Percentiles rank a stretch among this genome's conserved stretches.
phyloP scores from a whole-genome alignment of 2,329 filamentous ascomycete species.

The Gliomastix tumulicola region DNA sequence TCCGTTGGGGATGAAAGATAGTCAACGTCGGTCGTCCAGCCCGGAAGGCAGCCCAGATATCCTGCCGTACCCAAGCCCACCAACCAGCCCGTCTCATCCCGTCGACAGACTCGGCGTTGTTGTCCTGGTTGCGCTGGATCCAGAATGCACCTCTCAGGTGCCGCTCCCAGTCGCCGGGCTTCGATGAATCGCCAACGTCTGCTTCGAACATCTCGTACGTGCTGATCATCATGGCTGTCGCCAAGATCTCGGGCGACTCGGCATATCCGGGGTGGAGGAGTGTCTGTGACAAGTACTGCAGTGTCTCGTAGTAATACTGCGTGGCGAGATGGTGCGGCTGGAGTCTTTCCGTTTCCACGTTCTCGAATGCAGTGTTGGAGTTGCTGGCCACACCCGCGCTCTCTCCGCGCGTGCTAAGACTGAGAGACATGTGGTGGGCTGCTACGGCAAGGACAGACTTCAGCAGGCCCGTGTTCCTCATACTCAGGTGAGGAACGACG shows the following conservation, averaged over 20 bases:
- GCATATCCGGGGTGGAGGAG: constrained; percentile 50
- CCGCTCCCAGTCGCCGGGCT: constrained; percentile 44
- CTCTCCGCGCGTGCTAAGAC: not conserved
- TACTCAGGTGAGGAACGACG: constrained; percentile 7
- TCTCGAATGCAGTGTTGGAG: too few species aligned
- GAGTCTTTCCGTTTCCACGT: too few species aligned
- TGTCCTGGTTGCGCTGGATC: constrained; percentile 53
- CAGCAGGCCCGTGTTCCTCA: constrained; percentile 7
- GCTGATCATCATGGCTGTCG: constrained; percentile 49
- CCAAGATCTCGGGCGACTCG: constrained; percentile 47
- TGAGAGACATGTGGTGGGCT: constrained; percentile 5
- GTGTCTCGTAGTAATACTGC: constrained; percentile 53
- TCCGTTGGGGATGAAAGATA: constrained; percentile 46
- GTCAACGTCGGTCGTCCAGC: constrained; percentile 47
- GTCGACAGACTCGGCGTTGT: constrained; percentile 44
- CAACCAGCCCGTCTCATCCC: constrained; percentile 49
- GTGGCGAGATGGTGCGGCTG: constrained; percentile 19
- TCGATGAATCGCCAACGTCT: too few species aligned
- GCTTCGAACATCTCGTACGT: constrained; percentile 58
- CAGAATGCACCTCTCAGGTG: constrained; percentile 57
- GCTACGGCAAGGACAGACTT: constrained; percentile 9
- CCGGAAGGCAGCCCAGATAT: constrained; percentile 54
- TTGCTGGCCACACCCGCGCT: not conserved
- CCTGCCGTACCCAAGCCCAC: constrained; percentile 58
- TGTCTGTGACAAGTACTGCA: constrained; percentile 50